These are phyloP conservation scores for Rhodotorula mucilaginosa DNA, from an alignment of 1,284 basidiomycete species.

Conservation along the genomic window DNA sequence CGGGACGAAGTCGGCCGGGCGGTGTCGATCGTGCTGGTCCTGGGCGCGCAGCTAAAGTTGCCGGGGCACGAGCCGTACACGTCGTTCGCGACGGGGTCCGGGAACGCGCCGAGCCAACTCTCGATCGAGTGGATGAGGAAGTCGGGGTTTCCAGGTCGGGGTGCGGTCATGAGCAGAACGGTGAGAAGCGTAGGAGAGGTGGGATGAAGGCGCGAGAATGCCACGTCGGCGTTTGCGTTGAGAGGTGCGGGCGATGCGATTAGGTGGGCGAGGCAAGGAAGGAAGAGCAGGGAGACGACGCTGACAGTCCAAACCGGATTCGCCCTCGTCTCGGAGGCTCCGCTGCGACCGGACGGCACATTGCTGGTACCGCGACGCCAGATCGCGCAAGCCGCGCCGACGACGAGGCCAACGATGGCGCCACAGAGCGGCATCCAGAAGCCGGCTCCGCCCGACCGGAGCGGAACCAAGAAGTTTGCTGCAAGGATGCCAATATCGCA, in stretches of 20 bases:
- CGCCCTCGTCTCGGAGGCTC: too few relatives aligned
- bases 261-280: constrained; percentile 15
- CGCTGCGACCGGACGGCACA: background rate
- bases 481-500: background rate
- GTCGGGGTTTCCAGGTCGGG: constrained; percentile 34
- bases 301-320: background rate
- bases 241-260: background rate
- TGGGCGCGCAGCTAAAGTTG: background rate
- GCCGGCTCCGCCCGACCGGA: constrained; percentile 5
- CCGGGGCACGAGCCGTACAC: too few relatives aligned
- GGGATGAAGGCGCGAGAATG: constrained; percentile 24
- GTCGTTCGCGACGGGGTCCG: constrained; percentile 1
- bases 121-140: constrained; percentile 27
- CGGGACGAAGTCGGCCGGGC: constrained; percentile 1
- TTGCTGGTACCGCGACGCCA: background rate
- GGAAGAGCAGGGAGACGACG: constrained; percentile 9
- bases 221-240: background rate
- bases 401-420: background rate
- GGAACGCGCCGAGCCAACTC: constrained; percentile 31
- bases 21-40: background rate
- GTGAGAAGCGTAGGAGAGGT: constrained; percentile 21
- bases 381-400: background rate
- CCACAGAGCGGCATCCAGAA: constrained; percentile 11
- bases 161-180: constrained; percentile 36
- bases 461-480: constrained; percentile 3